Percentiles rank a stretch among this genome's conserved stretches.
phyloP scores from a whole-genome alignment of 2,329 filamentous ascomycete species.

The Fusarium hainanense region DNA sequence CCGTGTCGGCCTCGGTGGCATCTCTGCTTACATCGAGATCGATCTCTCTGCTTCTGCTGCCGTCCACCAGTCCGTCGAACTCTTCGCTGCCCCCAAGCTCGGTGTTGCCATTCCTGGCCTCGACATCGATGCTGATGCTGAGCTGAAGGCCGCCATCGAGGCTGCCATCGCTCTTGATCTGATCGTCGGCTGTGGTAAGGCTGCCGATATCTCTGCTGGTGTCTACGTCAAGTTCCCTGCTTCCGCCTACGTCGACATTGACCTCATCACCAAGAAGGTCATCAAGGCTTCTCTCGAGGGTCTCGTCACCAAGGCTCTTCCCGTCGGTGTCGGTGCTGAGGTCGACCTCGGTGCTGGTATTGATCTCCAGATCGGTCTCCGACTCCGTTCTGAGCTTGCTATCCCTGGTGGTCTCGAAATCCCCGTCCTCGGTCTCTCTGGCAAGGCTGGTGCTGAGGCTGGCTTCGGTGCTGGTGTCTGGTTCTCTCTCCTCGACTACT shows the following conservation, averaged over 20 bases:
- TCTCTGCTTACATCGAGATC: conserved; percentile 65
- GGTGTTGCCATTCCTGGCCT: conserved; percentile 56
- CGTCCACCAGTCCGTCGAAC: conserved; percentile 62
- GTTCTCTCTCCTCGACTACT: conserved; percentile 65
- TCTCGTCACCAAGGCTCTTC: conserved; percentile 44
- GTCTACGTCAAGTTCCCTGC: conserved; percentile 62
- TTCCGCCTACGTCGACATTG: conserved; percentile 54
- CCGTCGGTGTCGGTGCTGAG: conserved; percentile 41
- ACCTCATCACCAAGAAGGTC: conserved; percentile 54
- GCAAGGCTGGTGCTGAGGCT: conserved; percentile 53
- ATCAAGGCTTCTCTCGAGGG: conserved; percentile 56
- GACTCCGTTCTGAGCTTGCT: conserved; percentile 61
- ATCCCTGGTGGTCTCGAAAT: conserved; percentile 49
- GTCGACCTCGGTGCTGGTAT: conserved; percentile 55
- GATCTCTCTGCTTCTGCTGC: conserved; percentile 58
- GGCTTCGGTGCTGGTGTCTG: conserved; percentile 56
- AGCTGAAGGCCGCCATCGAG: conserved; percentile 60
- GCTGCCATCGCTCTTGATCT: conserved; percentile 64
- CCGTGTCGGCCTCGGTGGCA: conserved; percentile 59
- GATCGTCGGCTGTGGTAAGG: conserved; percentile 59
- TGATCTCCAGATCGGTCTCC: conserved; percentile 61
- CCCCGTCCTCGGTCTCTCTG: conserved; percentile 46
- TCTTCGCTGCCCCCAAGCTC: conserved; percentile 56
- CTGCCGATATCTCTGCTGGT: conserved; percentile 61
- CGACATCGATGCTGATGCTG: conserved; percentile 47